A percentile compares a stretch with the other conserved stretches of the same genome.
Evolutionary conservation across 1,284 basidiomycete species (phyloP).

Genomic region (Ganoderma sp.): DNA sequence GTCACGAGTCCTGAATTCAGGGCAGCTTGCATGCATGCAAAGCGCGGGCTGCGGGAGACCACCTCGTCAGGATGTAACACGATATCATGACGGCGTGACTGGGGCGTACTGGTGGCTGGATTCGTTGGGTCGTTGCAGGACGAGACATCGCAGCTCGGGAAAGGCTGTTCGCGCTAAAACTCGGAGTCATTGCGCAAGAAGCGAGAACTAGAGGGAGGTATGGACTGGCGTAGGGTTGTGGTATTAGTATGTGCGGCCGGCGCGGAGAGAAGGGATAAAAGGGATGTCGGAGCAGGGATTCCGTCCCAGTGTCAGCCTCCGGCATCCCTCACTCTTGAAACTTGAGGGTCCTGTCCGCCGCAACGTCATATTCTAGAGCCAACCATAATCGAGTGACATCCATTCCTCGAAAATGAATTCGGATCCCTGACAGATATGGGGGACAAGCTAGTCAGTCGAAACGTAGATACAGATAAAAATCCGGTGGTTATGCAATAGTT

Average conservation of each 20-base stretch:
- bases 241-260: slow-evolving; percentile 2
- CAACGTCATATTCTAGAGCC: not conserved
- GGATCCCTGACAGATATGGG: not conserved
- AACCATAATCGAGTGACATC: not conserved
- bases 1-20: not conserved
- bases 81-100: not conserved
- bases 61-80: not conserved
- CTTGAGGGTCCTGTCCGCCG: not conserved
- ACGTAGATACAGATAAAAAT: not conserved
- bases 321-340: not conserved
- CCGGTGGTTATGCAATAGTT: not conserved
- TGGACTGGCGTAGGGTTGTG: not conserved
- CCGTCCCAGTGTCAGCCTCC: not conserved
- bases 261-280: not conserved
- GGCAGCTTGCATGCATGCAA: too few relatives aligned
- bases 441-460: not conserved
- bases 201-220: not conserved
- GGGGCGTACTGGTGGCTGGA: not conserved
- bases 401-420: not conserved
- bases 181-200: not conserved
- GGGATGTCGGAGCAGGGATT: not conserved
- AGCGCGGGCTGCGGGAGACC: not conserved
- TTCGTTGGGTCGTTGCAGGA: not conserved
- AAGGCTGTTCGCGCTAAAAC: not conserved
- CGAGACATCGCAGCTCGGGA: not conserved